These are phyloP conservation scores for Epichloe sylvatica DNA, from an alignment of 2,329 filamentous ascomycete species.

Conservation along the genomic window DNA sequence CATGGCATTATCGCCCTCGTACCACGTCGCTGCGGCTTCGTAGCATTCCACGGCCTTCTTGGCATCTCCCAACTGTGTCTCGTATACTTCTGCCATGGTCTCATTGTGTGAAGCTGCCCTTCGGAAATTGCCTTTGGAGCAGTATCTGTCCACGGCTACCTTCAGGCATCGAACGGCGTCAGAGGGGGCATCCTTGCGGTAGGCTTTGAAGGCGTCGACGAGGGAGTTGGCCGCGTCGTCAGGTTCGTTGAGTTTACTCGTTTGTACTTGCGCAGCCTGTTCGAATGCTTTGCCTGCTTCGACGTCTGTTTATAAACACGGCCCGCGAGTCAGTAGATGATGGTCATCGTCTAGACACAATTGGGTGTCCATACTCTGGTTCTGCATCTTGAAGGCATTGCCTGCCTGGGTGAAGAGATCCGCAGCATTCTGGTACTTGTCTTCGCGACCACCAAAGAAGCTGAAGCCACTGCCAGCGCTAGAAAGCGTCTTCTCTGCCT, in stretches of 20 bases:
- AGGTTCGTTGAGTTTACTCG: slow-evolving; percentile 69
- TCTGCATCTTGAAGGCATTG: slow-evolving; percentile 82
- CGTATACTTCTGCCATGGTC: slow-evolving; percentile 72
- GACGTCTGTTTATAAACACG: slow-evolving; percentile 40
- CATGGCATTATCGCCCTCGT: slow-evolving; percentile 70
- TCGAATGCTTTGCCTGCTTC: slow-evolving; percentile 83
- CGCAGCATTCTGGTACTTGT: slow-evolving; percentile 81
- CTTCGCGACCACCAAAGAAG: slow-evolving; percentile 73
- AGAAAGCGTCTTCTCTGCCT: slow-evolving; percentile 78
- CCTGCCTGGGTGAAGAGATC: slow-evolving; percentile 80
- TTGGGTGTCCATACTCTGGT: slow-evolving; percentile 46
- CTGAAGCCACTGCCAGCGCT: slow-evolving; percentile 70
- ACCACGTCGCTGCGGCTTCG: slow-evolving; percentile 77
- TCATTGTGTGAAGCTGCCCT: slow-evolving; percentile 85
- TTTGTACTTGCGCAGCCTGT: slow-evolving; percentile 69
- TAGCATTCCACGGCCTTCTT: slow-evolving; percentile 72
- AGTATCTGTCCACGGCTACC: slow-evolving; percentile 73
- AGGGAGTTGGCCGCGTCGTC: slow-evolving; percentile 84
- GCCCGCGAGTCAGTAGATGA: not conserved
- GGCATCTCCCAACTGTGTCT: slow-evolving; percentile 64
- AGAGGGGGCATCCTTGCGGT: slow-evolving; percentile 70
- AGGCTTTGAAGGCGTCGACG: slow-evolving; percentile 88
- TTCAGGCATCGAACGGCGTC: slow-evolving; percentile 72
- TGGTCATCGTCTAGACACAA: not conserved
- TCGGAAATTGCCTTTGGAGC: slow-evolving; percentile 77